These are phyloP conservation scores for Neofusicoccum parvum DNA, from an alignment of 2,329 filamentous ascomycete species.

Conservation along the genomic window DNA sequence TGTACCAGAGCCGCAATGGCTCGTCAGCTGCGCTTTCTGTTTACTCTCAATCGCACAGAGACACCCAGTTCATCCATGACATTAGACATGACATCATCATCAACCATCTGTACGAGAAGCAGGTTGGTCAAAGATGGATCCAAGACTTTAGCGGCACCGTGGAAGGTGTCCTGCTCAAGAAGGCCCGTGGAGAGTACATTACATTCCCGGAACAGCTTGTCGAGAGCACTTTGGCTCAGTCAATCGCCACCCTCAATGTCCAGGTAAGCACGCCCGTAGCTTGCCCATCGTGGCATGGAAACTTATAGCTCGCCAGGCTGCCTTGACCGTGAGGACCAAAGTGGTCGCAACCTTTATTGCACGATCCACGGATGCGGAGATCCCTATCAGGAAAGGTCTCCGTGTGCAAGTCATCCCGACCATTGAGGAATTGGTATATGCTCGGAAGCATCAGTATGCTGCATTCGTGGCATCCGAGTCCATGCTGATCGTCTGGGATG, in stretches of 20 bases:
- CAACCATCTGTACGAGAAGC: conserved; percentile 20
- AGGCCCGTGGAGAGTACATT: conserved; percentile 18
- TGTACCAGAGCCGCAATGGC: conserved; percentile 16
- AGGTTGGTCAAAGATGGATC: conserved; percentile 16
- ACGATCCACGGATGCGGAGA: conserved; percentile 54
- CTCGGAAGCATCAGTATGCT: conserved; percentile 77
- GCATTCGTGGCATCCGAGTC: conserved; percentile 74
- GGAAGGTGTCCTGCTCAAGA: conserved; percentile 17
- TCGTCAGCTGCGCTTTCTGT: conserved; percentile 3
- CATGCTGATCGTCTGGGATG: conserved; percentile 79
- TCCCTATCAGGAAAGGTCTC: conserved; percentile 76
- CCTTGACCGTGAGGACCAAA: conserved; percentile 17
- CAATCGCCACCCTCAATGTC: conserved; percentile 19
- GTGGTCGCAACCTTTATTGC: conserved; percentile 18
- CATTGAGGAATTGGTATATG: conserved; percentile 68
- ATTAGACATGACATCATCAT: conserved; percentile 20
- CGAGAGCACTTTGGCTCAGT: conserved; percentile 10
- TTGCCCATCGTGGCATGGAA: too few relatives aligned
- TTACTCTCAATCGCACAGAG: conserved; percentile 7
- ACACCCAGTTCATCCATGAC: conserved; percentile 18
- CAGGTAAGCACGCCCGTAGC: neutral
- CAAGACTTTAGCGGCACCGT: conserved; percentile 14
- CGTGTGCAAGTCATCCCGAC: conserved; percentile 74
- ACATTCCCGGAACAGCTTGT: conserved; percentile 2
- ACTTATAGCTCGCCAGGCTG: neutral